Evolutionary conservation across 371 early-diverging fungal species (phyloP).

Genomic region (Mucor lusitanicus): DNA sequence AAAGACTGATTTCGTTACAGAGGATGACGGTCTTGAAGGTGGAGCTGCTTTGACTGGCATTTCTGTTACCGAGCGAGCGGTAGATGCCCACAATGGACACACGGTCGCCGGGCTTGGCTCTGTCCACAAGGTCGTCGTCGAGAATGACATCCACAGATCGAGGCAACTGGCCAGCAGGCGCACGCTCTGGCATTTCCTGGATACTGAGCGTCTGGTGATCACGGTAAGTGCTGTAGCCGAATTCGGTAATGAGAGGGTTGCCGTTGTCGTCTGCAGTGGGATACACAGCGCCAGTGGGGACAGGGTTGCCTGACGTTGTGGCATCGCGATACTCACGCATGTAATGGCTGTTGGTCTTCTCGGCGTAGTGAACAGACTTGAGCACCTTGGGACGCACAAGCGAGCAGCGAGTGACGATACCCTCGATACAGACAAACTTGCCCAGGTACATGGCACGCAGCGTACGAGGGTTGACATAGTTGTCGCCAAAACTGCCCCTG

Average conservation of each 20-base stretch:
- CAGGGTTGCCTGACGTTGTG: conserved; percentile 53
- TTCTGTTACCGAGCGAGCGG: conserved; percentile 82
- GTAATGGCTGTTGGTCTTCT: conserved; percentile 80
- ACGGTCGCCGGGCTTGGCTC: conserved; percentile 98
- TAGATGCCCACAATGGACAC: conserved; percentile 96
- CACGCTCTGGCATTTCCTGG: conserved; percentile 99
- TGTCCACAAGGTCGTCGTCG: conserved; percentile 97
- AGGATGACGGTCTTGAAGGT: conserved; percentile 91
- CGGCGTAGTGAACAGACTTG: conserved; percentile 94
- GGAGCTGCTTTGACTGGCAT: conserved; percentile 76
- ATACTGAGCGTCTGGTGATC: conserved; percentile 96
- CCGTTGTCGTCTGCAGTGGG: conserved; percentile 94
- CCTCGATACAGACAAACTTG: conserved; percentile 95
- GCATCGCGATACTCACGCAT: conserved; percentile 92
- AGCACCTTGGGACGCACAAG: conserved; percentile 97
- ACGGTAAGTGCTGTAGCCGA: conserved; percentile 91
- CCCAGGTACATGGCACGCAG: conserved; percentile 84
- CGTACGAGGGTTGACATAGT: conserved; percentile 91
- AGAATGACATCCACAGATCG: conserved; percentile 96
- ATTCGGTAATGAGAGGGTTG: conserved; percentile 92
- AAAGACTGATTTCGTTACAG: conserved; percentile 86
- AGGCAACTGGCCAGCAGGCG: conserved; percentile 98
- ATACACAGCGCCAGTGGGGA: conserved; percentile 76
- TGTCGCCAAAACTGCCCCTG: conserved; percentile 93
- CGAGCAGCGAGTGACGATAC: conserved; percentile 98